phyloP scores from a whole-genome alignment of 306 rosid genomes.

The Prunus mume region DNA sequence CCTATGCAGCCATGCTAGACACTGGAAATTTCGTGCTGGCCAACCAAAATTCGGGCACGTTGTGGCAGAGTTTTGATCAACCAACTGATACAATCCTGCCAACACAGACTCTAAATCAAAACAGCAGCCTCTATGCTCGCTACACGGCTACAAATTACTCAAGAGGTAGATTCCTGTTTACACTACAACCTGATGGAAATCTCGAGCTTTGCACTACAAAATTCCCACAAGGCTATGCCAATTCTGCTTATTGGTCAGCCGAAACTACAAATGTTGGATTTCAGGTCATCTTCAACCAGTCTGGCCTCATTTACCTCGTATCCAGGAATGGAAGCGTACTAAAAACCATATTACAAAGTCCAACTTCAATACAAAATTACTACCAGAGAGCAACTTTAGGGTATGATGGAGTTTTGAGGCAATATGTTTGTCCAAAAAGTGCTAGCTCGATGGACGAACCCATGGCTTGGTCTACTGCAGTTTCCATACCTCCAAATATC shows the following conservation, averaged over 20 bases:
- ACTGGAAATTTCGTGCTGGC: conserved; percentile 29
- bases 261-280: neutral
- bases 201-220: conserved; percentile 26
- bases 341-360: neutral
- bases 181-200: conserved; percentile 8
- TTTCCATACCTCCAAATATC: conserved; percentile 22
- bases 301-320: conserved; percentile 30
- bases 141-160: conserved; percentile 29
- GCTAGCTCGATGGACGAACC: neutral
- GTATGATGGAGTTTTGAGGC: conserved; percentile 48
- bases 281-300: conserved; percentile 33
- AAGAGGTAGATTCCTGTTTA: conserved; percentile 47
- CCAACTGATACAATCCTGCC: conserved; percentile 71
- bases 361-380: neutral
- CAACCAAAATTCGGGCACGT: neutral
- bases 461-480: conserved; percentile 14
- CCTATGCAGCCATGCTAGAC: neutral
- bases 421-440: conserved; percentile 34
- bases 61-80: conserved; percentile 53
- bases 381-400: conserved; percentile 62
- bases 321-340: neutral
- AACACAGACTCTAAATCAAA: conserved; percentile 19
- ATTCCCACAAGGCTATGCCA: conserved; percentile 26
- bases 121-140: conserved; percentile 9
- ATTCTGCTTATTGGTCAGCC: neutral